Conservation (phyloP, 371 early-diverging fungal genomes). For the Apophysomyces ossiformis region DNA sequence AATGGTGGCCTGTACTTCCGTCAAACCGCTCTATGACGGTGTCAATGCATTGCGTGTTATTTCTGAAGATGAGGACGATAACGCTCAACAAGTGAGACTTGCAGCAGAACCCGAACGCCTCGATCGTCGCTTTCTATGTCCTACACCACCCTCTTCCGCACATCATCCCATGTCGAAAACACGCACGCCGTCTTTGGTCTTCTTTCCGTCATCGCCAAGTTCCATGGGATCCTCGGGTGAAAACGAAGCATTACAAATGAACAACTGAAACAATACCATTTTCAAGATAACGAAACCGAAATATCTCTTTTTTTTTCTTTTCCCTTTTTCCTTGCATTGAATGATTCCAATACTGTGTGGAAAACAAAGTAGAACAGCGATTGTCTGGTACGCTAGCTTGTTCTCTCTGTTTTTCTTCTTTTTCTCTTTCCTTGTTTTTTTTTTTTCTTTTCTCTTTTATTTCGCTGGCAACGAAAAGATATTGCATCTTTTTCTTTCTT, state of each 20-base stretch:
- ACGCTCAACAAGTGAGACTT: background rate
- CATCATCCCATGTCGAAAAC: slow-evolving; percentile 19
- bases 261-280: background rate
- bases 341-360: background rate
- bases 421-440: slow-evolving; percentile 15
- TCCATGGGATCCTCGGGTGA: slow-evolving; percentile 33
- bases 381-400: slow-evolving; percentile 4
- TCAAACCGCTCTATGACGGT: background rate
- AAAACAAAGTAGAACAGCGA: background rate
- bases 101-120: slow-evolving; percentile 7
- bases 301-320: slow-evolving; percentile 5
- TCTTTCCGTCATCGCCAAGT: slow-evolving; percentile 47
- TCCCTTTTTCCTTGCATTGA: slow-evolving; percentile 6
- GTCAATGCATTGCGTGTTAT: slow-evolving; percentile 16
- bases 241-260: background rate
- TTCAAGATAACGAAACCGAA: background rate
- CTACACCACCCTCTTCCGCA: slow-evolving; percentile 25
- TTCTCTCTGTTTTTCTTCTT: slow-evolving; percentile 11
- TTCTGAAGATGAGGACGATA: slow-evolving; percentile 14
- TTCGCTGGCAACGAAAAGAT: slow-evolving; percentile 5
- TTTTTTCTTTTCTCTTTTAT: slow-evolving; percentile 15
- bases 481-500: slow-evolving; percentile 6
- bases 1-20: background rate
- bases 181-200: slow-evolving; percentile 35
- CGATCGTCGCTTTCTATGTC: slow-evolving; percentile 18